phyloP scores from a whole-genome alignment of 2,329 filamentous ascomycete genomes.

The Cladobotryum mycophilum region DNA sequence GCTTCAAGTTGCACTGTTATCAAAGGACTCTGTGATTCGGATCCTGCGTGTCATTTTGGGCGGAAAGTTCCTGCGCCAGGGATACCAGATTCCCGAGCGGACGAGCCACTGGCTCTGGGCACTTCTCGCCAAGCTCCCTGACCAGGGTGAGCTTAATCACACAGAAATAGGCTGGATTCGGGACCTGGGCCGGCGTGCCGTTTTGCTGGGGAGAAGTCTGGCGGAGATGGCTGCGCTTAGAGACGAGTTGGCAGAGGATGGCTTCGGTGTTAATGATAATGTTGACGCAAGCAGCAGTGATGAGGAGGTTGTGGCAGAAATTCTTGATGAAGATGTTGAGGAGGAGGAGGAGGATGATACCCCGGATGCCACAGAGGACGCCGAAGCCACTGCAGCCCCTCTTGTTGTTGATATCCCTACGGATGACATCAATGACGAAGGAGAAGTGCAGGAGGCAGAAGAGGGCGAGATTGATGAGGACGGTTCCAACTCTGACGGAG shows the following conservation, averaged over 20 bases:
- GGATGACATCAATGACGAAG: constrained; percentile 9
- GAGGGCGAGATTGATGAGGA: constrained; percentile 18
- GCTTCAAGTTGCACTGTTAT: constrained; percentile 56
- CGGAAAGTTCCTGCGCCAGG: constrained; percentile 56
- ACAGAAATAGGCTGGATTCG: constrained; percentile 70
- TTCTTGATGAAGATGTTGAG: constrained; percentile 21
- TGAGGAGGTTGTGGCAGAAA: constrained; percentile 30
- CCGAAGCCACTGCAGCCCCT: constrained; percentile 11
- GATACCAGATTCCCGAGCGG: constrained; percentile 53
- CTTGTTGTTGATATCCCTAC: too few relatives aligned
- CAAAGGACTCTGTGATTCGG: constrained; percentile 58
- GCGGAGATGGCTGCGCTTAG: constrained; percentile 45
- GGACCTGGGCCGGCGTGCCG: constrained; percentile 72
- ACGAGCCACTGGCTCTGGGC: constrained; percentile 84
- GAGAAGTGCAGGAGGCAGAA: constrained; percentile 2
- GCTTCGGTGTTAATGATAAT: constrained; percentile 37
- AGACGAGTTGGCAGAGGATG: constrained; percentile 36
- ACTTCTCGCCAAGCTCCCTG: constrained; percentile 67
- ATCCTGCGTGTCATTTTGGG: constrained; percentile 62
- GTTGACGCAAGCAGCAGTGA: constrained; percentile 40
- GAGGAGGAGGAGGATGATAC: not conserved
- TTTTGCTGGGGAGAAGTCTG: constrained; percentile 50
- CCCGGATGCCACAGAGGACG: constrained; percentile 5
- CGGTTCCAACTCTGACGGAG: constrained; percentile 19
- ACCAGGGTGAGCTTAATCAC: constrained; percentile 67